Conservation (phyloP, 768 basidiomycete species). For the Fomitopsis serialis region DNA sequence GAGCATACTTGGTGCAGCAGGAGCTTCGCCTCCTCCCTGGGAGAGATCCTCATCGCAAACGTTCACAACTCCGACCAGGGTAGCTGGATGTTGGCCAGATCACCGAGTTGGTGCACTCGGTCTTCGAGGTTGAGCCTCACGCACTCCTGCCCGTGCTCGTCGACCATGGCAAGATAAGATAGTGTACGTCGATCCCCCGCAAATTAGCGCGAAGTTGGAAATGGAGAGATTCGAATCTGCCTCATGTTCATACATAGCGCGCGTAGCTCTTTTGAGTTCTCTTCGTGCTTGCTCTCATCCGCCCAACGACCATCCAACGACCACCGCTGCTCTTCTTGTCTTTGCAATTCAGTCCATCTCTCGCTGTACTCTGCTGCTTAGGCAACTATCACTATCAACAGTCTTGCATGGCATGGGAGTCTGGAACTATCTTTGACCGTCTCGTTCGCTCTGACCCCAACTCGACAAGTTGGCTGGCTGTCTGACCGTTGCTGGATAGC, state of each 20-base stretch:
- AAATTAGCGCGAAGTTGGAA: too few species aligned
- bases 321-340: background rate
- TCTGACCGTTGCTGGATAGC: background rate
- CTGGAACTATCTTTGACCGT: background rate
- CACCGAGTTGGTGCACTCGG: background rate
- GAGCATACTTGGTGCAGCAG: slow-evolving; percentile 60
- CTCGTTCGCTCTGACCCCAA: background rate
- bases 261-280: too few species aligned
- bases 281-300: background rate
- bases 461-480: background rate
- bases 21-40: slow-evolving; percentile 72
- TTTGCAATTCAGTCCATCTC: background rate
- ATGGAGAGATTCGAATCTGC: too few species aligned
- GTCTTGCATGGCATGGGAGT: background rate
- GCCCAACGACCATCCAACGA: background rate
- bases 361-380: background rate
- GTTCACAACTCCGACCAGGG: background rate
- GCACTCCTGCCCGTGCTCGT: background rate
- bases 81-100: background rate
- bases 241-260: too few species aligned
- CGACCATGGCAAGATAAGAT: background rate
- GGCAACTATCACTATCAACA: background rate
- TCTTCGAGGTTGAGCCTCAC: too few species aligned
- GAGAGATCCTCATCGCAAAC: slow-evolving; percentile 57
- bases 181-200: background rate